Evolutionary conservation across 257 asterid genomes (phyloP).

Genomic region (Eustoma russellianum): DNA sequence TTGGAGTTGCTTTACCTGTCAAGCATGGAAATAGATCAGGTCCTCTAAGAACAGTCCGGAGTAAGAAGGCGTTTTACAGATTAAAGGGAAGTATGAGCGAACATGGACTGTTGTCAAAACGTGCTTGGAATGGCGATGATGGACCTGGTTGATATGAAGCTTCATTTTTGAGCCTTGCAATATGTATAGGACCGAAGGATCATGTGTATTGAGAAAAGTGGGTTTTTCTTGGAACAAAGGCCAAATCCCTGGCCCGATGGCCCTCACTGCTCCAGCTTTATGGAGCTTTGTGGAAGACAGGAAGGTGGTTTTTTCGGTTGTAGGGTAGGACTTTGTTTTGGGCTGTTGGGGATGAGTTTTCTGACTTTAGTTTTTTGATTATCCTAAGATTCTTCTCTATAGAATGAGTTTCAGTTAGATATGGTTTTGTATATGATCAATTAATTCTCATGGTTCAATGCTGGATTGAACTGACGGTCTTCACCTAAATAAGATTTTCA

Average conservation of each 20-base stretch:
- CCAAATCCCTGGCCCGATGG: too few species aligned
- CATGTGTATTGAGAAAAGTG: constrained; percentile 24
- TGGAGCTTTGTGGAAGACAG: too few species aligned
- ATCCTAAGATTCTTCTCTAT: constrained; percentile 28
- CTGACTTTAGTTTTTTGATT: constrained; percentile 57
- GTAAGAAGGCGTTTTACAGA: constrained; percentile 57
- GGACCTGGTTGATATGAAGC: constrained; percentile 42
- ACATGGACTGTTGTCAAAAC: constrained; percentile 39
- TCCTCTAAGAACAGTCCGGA: constrained; percentile 60
- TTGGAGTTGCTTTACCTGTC: constrained; percentile 31
- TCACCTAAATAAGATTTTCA: constrained; percentile 4
- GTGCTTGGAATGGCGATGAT: constrained; percentile 40
- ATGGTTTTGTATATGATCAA: constrained; percentile 25
- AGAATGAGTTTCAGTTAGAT: constrained; percentile 15
- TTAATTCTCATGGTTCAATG: constrained; percentile 14
- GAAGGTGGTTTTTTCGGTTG: constrained; percentile 26
- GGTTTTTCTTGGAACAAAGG: too few species aligned
- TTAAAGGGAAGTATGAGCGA: constrained; percentile 81
- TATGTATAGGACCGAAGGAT: constrained; percentile 59
- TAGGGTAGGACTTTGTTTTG: constrained; percentile 34
- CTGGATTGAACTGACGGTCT: constrained; percentile 17
- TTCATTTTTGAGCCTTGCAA: constrained; percentile 49
- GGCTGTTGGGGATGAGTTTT: constrained; percentile 11
- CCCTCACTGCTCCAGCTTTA: too few species aligned
- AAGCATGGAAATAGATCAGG: constrained; percentile 78